Evolutionary conservation across 2,329 filamentous ascomycete species (phyloP).

Genomic region (Ceratocystiopsis brevicomis): DNA sequence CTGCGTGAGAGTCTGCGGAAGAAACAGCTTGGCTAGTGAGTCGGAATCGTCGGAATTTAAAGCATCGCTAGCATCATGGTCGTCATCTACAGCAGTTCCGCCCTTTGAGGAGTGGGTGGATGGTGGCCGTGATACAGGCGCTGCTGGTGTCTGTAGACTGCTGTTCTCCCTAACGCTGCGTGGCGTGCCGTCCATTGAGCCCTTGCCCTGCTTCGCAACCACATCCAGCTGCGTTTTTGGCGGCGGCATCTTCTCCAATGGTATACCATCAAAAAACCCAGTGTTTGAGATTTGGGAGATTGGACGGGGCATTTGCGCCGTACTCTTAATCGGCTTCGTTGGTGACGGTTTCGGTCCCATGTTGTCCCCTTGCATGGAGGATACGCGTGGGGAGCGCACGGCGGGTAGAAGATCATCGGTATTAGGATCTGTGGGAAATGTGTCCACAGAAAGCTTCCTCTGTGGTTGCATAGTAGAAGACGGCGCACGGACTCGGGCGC

Average conservation of each 20-base stretch:
- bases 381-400: conserved; percentile 15
- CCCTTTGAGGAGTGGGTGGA: not conserved
- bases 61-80: conserved; percentile 11
- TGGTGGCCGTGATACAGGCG: not conserved
- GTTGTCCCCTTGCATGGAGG: conserved; percentile 10
- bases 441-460: conserved; percentile 17
- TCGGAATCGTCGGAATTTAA: too few species aligned
- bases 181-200: conserved; percentile 8
- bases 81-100: conserved; percentile 10
- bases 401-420: conserved; percentile 15
- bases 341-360: conserved; percentile 4
- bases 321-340: conserved; percentile 10
- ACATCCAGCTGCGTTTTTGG: conserved; percentile 8
- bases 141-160: not conserved
- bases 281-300: conserved; percentile 17
- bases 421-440: conserved; percentile 12
- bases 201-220: conserved; percentile 7
- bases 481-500: conserved; percentile 16
- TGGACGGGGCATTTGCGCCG: conserved; percentile 13
- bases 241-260: conserved; percentile 16
- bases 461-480: conserved; percentile 14
- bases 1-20: conserved; percentile 37
- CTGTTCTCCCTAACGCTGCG: conserved; percentile 10
- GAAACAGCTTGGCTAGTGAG: conserved; percentile 10
- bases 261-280: conserved; percentile 16